phyloP scores from a whole-genome alignment of 108 stramenopile species.

The Cyclostephanos tholiformis region DNA sequence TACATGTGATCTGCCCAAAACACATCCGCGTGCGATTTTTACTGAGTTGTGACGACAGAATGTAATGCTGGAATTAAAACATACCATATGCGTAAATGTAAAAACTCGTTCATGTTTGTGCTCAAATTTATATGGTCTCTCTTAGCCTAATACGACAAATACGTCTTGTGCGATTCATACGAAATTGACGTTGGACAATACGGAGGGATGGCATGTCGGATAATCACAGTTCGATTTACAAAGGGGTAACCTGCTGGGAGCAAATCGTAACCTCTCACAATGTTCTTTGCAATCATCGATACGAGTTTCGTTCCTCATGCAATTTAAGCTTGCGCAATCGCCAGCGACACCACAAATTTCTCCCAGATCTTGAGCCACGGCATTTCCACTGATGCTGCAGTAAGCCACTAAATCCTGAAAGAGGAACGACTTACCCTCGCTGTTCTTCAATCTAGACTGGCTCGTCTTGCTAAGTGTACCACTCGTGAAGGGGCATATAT shows the following conservation, averaged over 20 bases:
- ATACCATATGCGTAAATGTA: no score
- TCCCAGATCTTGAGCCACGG: conserved; percentile 1
- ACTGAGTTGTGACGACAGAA: no score
- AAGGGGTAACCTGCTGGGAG: not conserved
- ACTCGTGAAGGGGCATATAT: conserved; percentile 12
- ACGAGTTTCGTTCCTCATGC: not conserved
- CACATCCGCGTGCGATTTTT: no score
- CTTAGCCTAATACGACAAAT: no score
- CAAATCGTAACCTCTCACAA: conserved; percentile 4
- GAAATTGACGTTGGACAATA: not conserved
- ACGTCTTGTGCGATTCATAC: no score
- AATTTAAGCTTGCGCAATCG: conserved; percentile 15
- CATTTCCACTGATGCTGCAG: conserved; percentile 6
- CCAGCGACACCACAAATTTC: not conserved
- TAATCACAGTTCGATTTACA: conserved; percentile 6
- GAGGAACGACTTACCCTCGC: not conserved
- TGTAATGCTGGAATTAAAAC: no score
- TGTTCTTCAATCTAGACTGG: conserved; percentile 1
- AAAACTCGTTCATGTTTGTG: no score
- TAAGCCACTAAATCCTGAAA: not conserved
- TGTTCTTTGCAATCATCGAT: conserved; percentile 9
- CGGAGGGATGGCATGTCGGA: conserved; percentile 7
- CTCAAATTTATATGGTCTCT: no score
- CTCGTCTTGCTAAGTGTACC: not conserved
- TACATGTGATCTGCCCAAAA: no score